phyloP scores from a whole-genome alignment of 768 basidiomycete genomes.

The Sarcodon sp. region DNA sequence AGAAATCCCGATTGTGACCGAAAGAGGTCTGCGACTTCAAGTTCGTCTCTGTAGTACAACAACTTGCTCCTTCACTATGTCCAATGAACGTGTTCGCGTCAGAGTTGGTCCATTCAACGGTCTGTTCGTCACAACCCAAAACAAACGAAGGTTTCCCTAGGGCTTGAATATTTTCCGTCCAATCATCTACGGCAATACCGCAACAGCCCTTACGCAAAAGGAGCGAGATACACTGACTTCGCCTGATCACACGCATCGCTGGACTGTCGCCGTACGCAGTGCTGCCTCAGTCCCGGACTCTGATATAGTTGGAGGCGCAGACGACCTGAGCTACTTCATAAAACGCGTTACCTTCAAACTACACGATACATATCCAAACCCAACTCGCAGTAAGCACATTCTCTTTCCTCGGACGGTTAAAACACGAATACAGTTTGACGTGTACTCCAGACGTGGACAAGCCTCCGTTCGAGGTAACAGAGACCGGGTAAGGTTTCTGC shows the following conservation, averaged over 20 bases:
- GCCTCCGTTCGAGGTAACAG: conserved; percentile 88
- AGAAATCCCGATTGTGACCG: conserved; percentile 24
- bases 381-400: conserved; percentile 60
- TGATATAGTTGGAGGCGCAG: conserved; percentile 77
- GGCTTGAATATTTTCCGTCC: conserved; percentile 82
- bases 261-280: conserved; percentile 92
- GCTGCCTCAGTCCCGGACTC: conserved; percentile 65
- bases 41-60: conserved; percentile 15
- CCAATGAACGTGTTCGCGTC: conserved; percentile 67
- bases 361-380: conserved; percentile 92
- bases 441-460: conserved; percentile 65
- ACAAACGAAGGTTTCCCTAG: conserved; percentile 23
- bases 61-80: conserved; percentile 18
- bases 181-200: conserved; percentile 93
- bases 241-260: conserved; percentile 84
- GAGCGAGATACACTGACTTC: conserved; percentile 46
- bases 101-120: conserved; percentile 37
- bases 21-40: conserved; percentile 25
- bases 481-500: conserved; percentile 63
- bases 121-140: conserved; percentile 3
- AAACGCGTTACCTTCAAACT: conserved; percentile 96
- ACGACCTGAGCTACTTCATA: conserved; percentile 85
- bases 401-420: conserved; percentile 1
- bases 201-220: conserved; percentile 59
- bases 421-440: background rate